Percentiles rank a stretch among this genome's conserved stretches.
These are phyloP conservation scores for Phialophora chinensis DNA, from an alignment of 2,329 filamentous ascomycete species.

Conservation along the genomic window DNA sequence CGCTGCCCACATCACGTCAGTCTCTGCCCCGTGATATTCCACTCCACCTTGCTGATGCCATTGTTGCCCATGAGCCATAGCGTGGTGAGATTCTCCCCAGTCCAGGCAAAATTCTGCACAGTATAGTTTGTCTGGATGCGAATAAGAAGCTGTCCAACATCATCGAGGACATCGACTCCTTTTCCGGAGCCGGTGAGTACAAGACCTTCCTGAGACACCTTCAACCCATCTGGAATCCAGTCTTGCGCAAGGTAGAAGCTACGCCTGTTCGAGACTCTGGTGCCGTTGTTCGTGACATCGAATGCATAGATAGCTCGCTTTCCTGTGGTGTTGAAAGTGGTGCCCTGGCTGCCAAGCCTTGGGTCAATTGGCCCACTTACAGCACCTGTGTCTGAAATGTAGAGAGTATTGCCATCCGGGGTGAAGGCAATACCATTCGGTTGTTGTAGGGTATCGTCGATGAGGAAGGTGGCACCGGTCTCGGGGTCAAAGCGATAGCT, in stretches of 20 bases:
- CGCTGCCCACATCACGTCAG: conserved; percentile 24
- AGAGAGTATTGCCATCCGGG: conserved; percentile 48
- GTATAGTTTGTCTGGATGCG: conserved; percentile 53
- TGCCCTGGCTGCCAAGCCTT: conserved; percentile 34
- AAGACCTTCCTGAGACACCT: conserved; percentile 51
- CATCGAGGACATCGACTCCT: conserved; percentile 51
- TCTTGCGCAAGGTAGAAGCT: conserved; percentile 49
- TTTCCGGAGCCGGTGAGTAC: conserved; percentile 49
- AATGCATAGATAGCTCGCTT: conserved; percentile 45
- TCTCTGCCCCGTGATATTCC: conserved; percentile 46
- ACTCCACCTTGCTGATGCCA: conserved; percentile 49
- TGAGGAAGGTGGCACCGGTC: conserved; percentile 44
- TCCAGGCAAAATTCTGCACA: conserved; percentile 55
- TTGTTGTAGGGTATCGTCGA: conserved; percentile 49
- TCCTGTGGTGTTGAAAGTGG: conserved; percentile 35
- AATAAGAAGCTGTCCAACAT: conserved; percentile 47
- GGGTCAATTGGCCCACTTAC: conserved; percentile 41
- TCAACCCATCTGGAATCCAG: conserved; percentile 52
- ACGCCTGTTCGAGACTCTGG: conserved; percentile 48
- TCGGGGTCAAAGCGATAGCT: conserved; percentile 49
- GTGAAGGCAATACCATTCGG: conserved; percentile 54
- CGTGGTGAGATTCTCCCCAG: conserved; percentile 47
- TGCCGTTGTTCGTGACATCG: conserved; percentile 47
- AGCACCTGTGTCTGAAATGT: conserved; percentile 51
- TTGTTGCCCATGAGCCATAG: conserved; percentile 51